A percentile compares a stretch with the other conserved stretches of the same genome.
Evolutionary conservation across 1,139 yeast genomes (phyloP).

Genomic region (Scheffersomyces quercinus): DNA sequence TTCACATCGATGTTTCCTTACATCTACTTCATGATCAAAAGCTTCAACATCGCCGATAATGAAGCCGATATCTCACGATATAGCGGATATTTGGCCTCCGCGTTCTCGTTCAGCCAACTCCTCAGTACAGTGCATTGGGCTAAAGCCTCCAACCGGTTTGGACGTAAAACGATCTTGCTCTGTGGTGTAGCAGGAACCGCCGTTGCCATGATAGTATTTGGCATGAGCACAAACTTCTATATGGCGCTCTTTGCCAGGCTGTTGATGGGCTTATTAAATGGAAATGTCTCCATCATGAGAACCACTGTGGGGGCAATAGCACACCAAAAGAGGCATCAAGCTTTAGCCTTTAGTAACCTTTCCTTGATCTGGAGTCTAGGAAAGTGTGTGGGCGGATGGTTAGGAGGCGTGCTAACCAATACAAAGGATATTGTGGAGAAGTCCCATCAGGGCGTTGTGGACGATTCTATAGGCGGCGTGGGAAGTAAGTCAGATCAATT

Average conservation of each 20-base stretch:
- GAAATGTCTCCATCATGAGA: slow-evolving; percentile 38
- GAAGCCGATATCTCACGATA: slow-evolving; percentile 37
- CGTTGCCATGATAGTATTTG: slow-evolving; percentile 30
- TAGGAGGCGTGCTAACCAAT: slow-evolving; percentile 31
- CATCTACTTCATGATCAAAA: slow-evolving; percentile 41
- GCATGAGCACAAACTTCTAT: slow-evolving; percentile 34
- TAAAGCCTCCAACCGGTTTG: slow-evolving; percentile 30
- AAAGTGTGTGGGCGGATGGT: slow-evolving; percentile 39
- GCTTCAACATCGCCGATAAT: slow-evolving; percentile 34
- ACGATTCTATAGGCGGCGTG: no score
- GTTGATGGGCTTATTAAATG: slow-evolving; percentile 36
- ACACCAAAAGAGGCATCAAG: slow-evolving; percentile 37
- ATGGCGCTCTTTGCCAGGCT: slow-evolving; percentile 35
- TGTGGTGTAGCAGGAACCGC: slow-evolving; percentile 35
- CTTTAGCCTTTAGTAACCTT: slow-evolving; percentile 35
- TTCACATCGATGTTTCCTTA: slow-evolving; percentile 42
- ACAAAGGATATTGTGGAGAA: not conserved
- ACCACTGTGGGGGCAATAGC: slow-evolving; percentile 42
- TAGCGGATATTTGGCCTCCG: slow-evolving; percentile 39
- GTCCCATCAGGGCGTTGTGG: no score
- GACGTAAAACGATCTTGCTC: slow-evolving; percentile 35
- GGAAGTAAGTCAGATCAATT: slow-evolving; percentile 18
- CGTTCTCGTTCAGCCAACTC: slow-evolving; percentile 40
- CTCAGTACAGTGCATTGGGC: slow-evolving; percentile 41
- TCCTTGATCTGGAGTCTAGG: slow-evolving; percentile 40